Evolutionary conservation across 768 basidiomycete species (phyloP), one percentile per base, ranked within the genome.

Genomic region (Leucosporidium creatinivorum): DNA sequence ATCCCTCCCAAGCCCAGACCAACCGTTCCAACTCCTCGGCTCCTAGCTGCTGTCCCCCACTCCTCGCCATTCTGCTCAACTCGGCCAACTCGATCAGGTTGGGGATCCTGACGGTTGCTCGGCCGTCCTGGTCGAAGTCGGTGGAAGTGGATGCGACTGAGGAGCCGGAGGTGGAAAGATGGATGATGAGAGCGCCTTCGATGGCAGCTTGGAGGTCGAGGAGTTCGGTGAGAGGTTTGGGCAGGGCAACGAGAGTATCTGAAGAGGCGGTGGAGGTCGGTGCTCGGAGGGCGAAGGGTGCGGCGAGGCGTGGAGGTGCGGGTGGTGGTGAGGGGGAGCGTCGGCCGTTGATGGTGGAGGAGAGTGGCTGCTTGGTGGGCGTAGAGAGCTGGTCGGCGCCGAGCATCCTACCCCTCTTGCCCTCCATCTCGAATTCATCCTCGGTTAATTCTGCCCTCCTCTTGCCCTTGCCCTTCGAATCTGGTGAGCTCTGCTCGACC

Each of bases 1-100:
- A 66, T 8, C 69, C 73, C 33, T 71, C 61, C 75, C 75, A 75
- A 0, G 73, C 63, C 75, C 75, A 75, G 18, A 69, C 68, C 30
- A 75, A 68, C 36, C 67, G 61, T 1, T 62, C 60, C 3, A 75
- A 66, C 55, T 74, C 70, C 52, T 57, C 48, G 39, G 68, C 72
- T 36, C 47, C 52, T 61, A 73, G 74, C 23, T 69, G 64, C 47
- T 62, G 64, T 13, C 72, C 68, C 10, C 69, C 54, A 1, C 66
- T 36, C 48, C 68, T 72, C 47, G 74, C 58, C 67, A 72, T 68
- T n/a, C 51, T 65, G 10, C 52, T 18, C 10, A 75, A 57, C 6
- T 69, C 74, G 19, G 72, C 65, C 18, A 74, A 56, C 44, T 71
- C 62, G 69, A 75, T 64, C 23, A 67, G 60, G 36, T 69, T 69